phyloP scores from a whole-genome alignment of 225 moss, liverwort and hornwort genomes.

The Pleurozium schreberi region DNA sequence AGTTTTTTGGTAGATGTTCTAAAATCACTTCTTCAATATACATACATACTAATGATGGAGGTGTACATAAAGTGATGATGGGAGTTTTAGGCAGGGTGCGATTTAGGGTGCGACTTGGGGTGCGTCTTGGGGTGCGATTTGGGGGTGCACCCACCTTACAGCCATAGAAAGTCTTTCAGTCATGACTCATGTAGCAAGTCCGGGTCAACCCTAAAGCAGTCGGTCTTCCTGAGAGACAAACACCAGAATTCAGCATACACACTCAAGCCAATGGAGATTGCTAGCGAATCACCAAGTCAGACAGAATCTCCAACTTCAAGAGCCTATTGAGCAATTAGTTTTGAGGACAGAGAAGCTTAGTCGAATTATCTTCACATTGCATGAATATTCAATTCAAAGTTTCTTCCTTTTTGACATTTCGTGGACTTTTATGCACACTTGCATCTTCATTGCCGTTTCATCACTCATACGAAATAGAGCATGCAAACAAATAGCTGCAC shows the following conservation, averaged over 20 bases:
- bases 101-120: too few species aligned
- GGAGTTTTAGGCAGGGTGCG: too few species aligned
- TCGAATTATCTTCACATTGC: background rate
- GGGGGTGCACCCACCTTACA: too few species aligned
- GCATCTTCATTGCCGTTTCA: background rate
- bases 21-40: background rate
- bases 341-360: background rate
- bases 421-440: background rate
- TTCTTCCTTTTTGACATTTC: background rate
- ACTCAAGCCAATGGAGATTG: background rate
- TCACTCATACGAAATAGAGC: background rate
- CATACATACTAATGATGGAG: fast-evolving
- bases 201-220: background rate
- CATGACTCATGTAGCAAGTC: background rate
- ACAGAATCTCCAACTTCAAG: background rate
- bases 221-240: too few species aligned
- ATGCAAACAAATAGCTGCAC: background rate
- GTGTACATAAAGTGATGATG: too few species aligned
- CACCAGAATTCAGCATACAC: background rate
- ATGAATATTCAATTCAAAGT: background rate
- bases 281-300: background rate
- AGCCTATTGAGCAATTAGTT: background rate
- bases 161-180: background rate
- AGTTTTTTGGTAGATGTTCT: background rate
- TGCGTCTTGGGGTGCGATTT: too few species aligned